Percentiles rank a stretch among this genome's conserved stretches.
These are phyloP conservation scores for Salvia rosmarinus DNA, from an alignment of 257 asterid genomes.

Conservation along the genomic window DNA sequence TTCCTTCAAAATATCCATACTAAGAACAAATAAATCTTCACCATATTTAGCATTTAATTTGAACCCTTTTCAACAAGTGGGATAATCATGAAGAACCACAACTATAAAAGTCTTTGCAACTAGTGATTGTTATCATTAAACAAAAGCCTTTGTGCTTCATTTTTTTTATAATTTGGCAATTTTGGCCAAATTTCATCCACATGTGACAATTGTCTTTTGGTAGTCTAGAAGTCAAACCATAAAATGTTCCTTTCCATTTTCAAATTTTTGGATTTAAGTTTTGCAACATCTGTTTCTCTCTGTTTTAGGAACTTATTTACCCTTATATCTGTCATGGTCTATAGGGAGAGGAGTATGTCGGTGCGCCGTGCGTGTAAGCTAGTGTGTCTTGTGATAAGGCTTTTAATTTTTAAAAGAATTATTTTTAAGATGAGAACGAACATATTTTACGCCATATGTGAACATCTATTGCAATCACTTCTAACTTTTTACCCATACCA, in stretches of 20 bases:
- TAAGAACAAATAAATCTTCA: neutral
- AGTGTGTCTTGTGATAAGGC: too few species aligned
- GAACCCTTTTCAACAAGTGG: neutral
- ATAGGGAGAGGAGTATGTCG: too few species aligned
- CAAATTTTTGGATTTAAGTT: neutral
- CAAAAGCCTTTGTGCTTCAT: neutral
- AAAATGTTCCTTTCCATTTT: neutral
- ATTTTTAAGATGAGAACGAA: too few species aligned
- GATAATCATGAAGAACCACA: neutral
- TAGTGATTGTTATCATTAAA: neutral
- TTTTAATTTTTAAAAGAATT: too few species aligned
- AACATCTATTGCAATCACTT: too few species aligned
- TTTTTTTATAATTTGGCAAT: neutral
- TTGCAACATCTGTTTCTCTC: neutral
- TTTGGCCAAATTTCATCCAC: slow-evolving; percentile 25
- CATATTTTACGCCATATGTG: too few species aligned
- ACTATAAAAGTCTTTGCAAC: too few species aligned
- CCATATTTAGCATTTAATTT: slow-evolving; percentile 1
- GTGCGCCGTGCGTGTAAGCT: too few species aligned
- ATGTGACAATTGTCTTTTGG: slow-evolving; percentile 28
- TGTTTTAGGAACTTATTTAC: too few species aligned
- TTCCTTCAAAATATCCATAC: neutral
- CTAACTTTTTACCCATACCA: too few species aligned
- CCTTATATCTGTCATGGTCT: neutral
- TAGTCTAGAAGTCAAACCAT: slow-evolving; percentile 6